phyloP scores from a whole-genome alignment of 768 basidiomycete genomes.

The Leccinum variicolor region DNA sequence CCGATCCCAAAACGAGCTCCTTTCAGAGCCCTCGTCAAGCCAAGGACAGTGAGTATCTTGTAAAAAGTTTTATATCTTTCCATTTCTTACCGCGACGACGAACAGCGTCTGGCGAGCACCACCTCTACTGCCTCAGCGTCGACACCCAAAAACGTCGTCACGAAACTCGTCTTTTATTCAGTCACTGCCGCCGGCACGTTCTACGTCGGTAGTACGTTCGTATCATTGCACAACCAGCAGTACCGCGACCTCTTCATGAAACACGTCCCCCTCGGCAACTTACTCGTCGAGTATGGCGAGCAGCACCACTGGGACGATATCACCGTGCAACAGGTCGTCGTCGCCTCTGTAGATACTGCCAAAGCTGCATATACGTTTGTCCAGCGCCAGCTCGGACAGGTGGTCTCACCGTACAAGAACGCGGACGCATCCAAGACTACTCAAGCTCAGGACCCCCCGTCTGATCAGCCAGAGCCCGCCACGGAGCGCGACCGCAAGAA shows the following conservation, averaged over 20 bases:
- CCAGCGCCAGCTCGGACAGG: slow-evolving; percentile 42
- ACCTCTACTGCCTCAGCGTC: slow-evolving; percentile 27
- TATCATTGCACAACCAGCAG: slow-evolving; percentile 38
- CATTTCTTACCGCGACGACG: neutral
- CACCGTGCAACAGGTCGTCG: slow-evolving; percentile 57
- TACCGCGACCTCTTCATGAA: slow-evolving; percentile 88
- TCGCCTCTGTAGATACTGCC: slow-evolving; percentile 48
- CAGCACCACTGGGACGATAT: slow-evolving; percentile 74
- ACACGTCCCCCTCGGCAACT: slow-evolving; percentile 72
- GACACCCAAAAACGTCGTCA: slow-evolving; percentile 47
- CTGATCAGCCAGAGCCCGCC: neutral
- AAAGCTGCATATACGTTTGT: slow-evolving; percentile 50
- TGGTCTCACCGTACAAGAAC: slow-evolving; percentile 25
- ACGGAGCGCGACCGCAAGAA: slow-evolving; percentile 30
- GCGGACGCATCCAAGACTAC: slow-evolving; percentile 12
- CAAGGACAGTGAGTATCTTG: slow-evolving; percentile 46
- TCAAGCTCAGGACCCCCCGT: slow-evolving; percentile 23
- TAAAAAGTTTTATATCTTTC: neutral
- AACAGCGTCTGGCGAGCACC: slow-evolving; percentile 58
- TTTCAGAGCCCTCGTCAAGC: slow-evolving; percentile 47
- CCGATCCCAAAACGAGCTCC: slow-evolving; percentile 51
- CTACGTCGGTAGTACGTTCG: slow-evolving; percentile 78
- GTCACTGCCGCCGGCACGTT: slow-evolving; percentile 67
- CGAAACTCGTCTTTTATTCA: slow-evolving; percentile 64
- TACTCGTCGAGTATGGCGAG: slow-evolving; percentile 81